phyloP scores from a whole-genome alignment of 768 basidiomycete genomes.

The Mycena sanguinolenta region DNA sequence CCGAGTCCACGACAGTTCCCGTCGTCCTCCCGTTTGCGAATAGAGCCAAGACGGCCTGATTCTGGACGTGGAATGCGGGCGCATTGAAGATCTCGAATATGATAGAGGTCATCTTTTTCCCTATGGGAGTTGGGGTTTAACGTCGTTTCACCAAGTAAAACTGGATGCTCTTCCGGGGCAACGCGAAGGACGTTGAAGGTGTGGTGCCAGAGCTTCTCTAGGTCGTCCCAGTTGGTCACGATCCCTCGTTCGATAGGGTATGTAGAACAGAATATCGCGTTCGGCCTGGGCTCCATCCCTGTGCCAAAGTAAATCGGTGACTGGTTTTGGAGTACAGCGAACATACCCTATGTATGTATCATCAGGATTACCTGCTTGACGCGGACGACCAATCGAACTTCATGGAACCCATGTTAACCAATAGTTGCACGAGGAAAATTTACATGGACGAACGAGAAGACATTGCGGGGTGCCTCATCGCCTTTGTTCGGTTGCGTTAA shows the following conservation, averaged over 20 bases:
- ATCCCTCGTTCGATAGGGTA: conserved; percentile 49
- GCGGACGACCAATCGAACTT: conserved; percentile 80
- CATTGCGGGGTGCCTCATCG: conserved; percentile 76
- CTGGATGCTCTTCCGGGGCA: conserved; percentile 80
- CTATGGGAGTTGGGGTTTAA: conserved; percentile 80
- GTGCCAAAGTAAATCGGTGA: conserved; percentile 37
- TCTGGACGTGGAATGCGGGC: conserved; percentile 78
- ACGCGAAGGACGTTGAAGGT: conserved; percentile 76
- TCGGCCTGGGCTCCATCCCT: conserved; percentile 81
- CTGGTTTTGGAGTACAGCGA: neutral
- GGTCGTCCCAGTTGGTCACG: conserved; percentile 38
- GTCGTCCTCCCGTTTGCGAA: conserved; percentile 80
- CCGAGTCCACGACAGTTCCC: conserved; percentile 68
- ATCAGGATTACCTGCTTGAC: conserved; percentile 84
- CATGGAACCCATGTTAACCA: conserved; percentile 49
- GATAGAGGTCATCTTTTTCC: conserved; percentile 81
- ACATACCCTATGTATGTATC: conserved; percentile 79
- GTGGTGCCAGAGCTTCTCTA: conserved; percentile 39
- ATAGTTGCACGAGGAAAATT: neutral
- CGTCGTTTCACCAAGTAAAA: conserved; percentile 79
- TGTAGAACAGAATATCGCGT: conserved; percentile 79
- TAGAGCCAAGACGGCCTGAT: conserved; percentile 77
- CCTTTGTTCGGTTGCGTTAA: conserved; percentile 52
- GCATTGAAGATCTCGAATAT: conserved; percentile 85
- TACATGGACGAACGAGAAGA: conserved; percentile 72